These are phyloP conservation scores for Didymella exigua DNA, from an alignment of 2,329 filamentous ascomycete genomes.

Conservation along the genomic window DNA sequence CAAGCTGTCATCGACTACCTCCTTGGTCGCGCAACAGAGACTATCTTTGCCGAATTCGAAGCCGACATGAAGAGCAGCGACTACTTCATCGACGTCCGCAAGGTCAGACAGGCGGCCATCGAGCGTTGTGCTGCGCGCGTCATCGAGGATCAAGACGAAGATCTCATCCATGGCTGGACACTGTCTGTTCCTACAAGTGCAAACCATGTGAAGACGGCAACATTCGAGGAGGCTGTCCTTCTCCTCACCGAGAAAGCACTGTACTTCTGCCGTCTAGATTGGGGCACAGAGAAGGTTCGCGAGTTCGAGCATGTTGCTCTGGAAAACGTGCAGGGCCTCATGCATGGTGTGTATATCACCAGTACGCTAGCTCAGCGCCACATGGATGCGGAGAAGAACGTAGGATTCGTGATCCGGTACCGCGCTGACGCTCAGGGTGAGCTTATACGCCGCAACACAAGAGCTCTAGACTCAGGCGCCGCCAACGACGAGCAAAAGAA, in stretches of 20 bases:
- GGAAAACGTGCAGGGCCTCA: conserved; percentile 72
- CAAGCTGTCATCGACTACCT: conserved; percentile 95
- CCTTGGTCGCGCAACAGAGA: conserved; percentile 81
- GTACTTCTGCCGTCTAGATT: conserved; percentile 91
- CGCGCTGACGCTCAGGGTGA: conserved; percentile 72
- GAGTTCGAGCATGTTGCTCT: conserved; percentile 88
- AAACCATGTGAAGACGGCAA: conserved; percentile 69
- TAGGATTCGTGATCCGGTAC: conserved; percentile 83
- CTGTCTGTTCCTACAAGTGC: conserved; percentile 76
- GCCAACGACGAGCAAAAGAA: conserved; percentile 22
- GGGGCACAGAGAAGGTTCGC: conserved; percentile 91
- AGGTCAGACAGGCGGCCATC: conserved; percentile 85
- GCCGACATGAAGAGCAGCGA: conserved; percentile 91
- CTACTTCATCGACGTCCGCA: conserved; percentile 83
- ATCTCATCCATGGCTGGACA: conserved; percentile 88
- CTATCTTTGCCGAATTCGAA: conserved; percentile 93
- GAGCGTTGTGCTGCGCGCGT: conserved; percentile 87
- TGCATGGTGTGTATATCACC: conserved; percentile 86
- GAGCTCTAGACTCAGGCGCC: conserved; percentile 67
- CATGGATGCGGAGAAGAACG: conserved; percentile 77
- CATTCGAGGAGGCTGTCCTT: conserved; percentile 87
- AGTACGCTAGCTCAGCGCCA: conserved; percentile 80
- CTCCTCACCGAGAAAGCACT: conserved; percentile 83
- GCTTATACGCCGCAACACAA: conserved; percentile 80
- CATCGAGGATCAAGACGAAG: conserved; percentile 75